phyloP scores from a whole-genome alignment of 1,284 basidiomycete species.

The Hortiboletus rubellus region DNA sequence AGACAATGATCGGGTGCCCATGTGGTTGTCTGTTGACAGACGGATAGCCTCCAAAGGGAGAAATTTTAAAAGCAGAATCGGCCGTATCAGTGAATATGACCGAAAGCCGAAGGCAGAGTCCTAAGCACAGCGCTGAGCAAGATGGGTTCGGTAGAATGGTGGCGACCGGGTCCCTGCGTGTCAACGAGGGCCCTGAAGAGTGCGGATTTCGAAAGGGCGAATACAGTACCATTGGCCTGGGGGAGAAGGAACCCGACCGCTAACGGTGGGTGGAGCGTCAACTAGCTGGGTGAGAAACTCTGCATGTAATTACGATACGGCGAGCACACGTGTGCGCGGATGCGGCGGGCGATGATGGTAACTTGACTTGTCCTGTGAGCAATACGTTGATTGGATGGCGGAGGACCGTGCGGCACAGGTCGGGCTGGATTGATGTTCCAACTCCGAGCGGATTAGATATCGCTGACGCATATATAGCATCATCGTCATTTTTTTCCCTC shows the following conservation, averaged over 20 bases:
- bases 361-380: conserved; percentile 1
- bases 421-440: conserved; percentile 24
- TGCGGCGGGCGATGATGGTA: too few relatives aligned
- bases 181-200: background rate
- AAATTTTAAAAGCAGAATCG: background rate
- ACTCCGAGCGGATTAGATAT: conserved; percentile 36
- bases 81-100: background rate
- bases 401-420: conserved; percentile 9
- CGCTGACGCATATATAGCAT: conserved; percentile 26
- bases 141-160: background rate
- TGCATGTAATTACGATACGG: background rate
- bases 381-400: background rate
- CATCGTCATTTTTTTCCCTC: background rate
- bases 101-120: background rate
- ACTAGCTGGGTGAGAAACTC: background rate
- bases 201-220: background rate
- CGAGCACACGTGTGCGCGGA: conserved; percentile 6
- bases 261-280: background rate
- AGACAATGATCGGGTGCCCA: background rate
- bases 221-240: background rate
- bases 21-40: background rate
- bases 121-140: background rate
- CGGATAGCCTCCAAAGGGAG: background rate
- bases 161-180: conserved; percentile 3
- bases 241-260: background rate